Percentiles rank a stretch among this genome's conserved stretches.
Conservation (phyloP, 2,329 filamentous ascomycete species). For the Gnomoniopsis sp. region DNA sequence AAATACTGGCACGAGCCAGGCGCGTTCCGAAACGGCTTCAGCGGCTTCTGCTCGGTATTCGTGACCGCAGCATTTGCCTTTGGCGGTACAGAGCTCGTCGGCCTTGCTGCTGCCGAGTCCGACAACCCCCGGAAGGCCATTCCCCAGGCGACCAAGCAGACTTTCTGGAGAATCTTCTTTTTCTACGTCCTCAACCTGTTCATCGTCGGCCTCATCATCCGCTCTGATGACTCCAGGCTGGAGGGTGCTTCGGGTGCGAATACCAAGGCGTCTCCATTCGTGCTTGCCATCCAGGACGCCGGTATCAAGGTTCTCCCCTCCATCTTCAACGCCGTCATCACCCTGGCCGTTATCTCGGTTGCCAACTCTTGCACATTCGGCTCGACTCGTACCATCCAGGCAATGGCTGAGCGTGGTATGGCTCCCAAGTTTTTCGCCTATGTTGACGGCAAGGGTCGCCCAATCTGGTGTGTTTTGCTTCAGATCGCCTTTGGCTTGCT, state of each 20-base stretch:
- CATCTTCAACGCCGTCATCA: conserved; percentile 53
- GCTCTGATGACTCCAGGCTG: conserved; percentile 38
- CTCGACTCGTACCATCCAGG: conserved; percentile 49
- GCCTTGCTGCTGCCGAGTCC: conserved; percentile 50
- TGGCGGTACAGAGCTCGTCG: conserved; percentile 50
- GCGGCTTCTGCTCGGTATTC: conserved; percentile 49
- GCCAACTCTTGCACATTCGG: conserved; percentile 50
- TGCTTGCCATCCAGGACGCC: conserved; percentile 47
- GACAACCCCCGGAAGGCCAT: conserved; percentile 45
- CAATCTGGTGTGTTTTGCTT: conserved; percentile 50
- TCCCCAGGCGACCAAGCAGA: conserved; percentile 49
- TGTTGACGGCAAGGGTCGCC: conserved; percentile 59
- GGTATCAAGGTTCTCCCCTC: conserved; percentile 47
- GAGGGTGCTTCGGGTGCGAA: conserved; percentile 35
- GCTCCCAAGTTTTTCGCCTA: conserved; percentile 56
- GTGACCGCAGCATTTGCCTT: conserved; percentile 50
- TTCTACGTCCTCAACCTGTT: conserved; percentile 52
- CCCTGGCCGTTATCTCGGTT: conserved; percentile 48
- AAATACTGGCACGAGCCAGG: conserved; percentile 58
- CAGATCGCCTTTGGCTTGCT: conserved; percentile 57
- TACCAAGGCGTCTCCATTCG: conserved; percentile 47
- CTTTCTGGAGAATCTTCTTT: conserved; percentile 51
- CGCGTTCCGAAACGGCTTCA: conserved; percentile 49
- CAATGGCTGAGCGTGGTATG: conserved; percentile 45
- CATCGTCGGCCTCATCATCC: conserved; percentile 48